Evolutionary conservation across 2,329 filamentous ascomycete genomes (phyloP).

Genomic region (Ilyonectria mors-panacis): DNA sequence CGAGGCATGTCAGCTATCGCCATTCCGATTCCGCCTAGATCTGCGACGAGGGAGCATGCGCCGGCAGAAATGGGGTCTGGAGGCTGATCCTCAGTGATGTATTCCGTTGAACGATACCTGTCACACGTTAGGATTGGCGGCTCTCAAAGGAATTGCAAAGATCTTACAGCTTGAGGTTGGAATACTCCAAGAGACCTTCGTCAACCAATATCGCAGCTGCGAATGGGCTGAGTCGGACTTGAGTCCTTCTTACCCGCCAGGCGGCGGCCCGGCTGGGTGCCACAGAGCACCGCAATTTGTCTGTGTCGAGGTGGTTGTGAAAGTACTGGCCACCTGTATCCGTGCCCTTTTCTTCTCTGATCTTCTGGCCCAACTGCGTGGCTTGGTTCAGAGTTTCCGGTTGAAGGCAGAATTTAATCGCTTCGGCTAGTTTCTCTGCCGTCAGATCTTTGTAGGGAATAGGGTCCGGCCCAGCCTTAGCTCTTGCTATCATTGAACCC

Average conservation of each 20-base stretch:
- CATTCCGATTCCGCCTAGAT: conserved; percentile 85
- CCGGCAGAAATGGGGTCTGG: conserved; percentile 85
- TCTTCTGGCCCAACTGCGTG: conserved; percentile 72
- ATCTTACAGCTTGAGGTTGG: conserved; percentile 80
- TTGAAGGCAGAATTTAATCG: conserved; percentile 73
- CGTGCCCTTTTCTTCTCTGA: conserved; percentile 76
- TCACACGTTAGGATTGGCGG: conserved; percentile 24
- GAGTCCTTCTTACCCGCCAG: conserved; percentile 80
- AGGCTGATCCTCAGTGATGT: conserved; percentile 84
- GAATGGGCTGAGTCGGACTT: conserved; percentile 78
- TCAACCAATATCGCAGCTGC: conserved; percentile 79
- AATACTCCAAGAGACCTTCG: conserved; percentile 75
- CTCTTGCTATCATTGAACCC: conserved; percentile 81
- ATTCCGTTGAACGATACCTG: conserved; percentile 72
- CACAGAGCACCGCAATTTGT: conserved; percentile 78
- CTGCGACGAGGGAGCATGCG: conserved; percentile 83
- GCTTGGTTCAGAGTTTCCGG: conserved; percentile 72
- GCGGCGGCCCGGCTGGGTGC: conserved; percentile 78
- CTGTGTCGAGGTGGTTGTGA: conserved; percentile 77
- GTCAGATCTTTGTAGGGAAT: conserved; percentile 79
- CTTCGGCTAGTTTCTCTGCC: conserved; percentile 74
- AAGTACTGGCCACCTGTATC: conserved; percentile 77
- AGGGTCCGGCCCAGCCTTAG: conserved; percentile 80
- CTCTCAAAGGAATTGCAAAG: neutral
- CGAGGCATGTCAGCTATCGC: conserved; percentile 82